Percentiles rank a stretch among this genome's conserved stretches.
Evolutionary conservation across 2,329 filamentous ascomycete species (phyloP).

Genomic region (Sporothrix luriei): DNA sequence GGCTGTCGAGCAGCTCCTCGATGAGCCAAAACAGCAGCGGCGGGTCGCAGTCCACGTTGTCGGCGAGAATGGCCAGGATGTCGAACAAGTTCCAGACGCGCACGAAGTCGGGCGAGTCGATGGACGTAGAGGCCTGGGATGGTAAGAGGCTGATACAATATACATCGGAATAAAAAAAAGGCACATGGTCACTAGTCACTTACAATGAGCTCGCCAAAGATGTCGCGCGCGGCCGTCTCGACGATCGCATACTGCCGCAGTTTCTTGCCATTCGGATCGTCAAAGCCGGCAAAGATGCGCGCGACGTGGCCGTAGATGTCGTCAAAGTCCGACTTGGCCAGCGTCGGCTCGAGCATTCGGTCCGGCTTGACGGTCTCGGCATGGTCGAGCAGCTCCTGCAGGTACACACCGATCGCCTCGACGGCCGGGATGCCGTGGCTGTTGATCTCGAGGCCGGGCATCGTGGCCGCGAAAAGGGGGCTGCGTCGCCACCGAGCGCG

Average conservation of each 20-base stretch:
- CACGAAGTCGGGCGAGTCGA: conserved; percentile 76
- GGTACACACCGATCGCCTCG: conserved; percentile 54
- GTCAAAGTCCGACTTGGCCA: conserved; percentile 69
- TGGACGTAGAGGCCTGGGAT: conserved; percentile 68
- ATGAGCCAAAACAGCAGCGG: conserved; percentile 86
- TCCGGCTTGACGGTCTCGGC: conserved; percentile 62
- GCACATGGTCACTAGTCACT: conserved; percentile 60
- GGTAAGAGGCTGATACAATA: background rate
- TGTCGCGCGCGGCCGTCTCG: conserved; percentile 79
- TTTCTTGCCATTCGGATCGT: conserved; percentile 45
- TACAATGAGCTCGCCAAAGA: conserved; percentile 79
- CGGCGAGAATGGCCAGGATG: conserved; percentile 83
- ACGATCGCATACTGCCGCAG: conserved; percentile 68
- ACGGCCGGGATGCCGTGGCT: conserved; percentile 58
- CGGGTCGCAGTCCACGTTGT: conserved; percentile 75
- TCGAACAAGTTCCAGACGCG: conserved; percentile 93
- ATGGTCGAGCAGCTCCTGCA: conserved; percentile 61
- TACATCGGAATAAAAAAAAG: conserved; percentile 64
- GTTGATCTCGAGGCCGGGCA: conserved; percentile 54
- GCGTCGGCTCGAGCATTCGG: conserved; percentile 68
- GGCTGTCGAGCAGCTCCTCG: conserved; percentile 93
- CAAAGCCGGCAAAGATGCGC: conserved; percentile 43
- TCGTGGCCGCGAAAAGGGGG: conserved; percentile 40
- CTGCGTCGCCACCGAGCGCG: background rate
- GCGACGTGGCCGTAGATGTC: conserved; percentile 52